Percentiles rank a stretch among this genome's conserved stretches.
phyloP scores from a whole-genome alignment of 2,329 filamentous ascomycete species.

The Ascosphaera aggregata region DNA sequence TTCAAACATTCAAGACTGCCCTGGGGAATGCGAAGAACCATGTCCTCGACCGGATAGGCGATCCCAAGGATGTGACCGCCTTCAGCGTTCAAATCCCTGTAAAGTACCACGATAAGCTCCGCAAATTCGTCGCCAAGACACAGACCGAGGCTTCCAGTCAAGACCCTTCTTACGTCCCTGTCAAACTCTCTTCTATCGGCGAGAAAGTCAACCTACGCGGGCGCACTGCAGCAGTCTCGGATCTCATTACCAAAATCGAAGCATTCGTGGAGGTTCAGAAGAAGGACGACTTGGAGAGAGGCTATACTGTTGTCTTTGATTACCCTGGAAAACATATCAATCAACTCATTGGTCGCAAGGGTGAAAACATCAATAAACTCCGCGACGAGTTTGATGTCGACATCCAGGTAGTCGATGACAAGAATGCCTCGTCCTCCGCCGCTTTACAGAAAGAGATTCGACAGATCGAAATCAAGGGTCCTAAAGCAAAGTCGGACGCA shows the following conservation, averaged over 20 bases:
- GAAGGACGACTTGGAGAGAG: constrained; percentile 81
- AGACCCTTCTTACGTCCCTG: constrained; percentile 25
- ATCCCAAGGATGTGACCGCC: constrained; percentile 31
- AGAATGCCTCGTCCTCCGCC: constrained; percentile 13
- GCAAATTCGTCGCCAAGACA: constrained; percentile 33
- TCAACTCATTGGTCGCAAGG: constrained; percentile 46
- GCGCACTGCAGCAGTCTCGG: constrained; percentile 46
- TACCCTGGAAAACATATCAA: constrained; percentile 92
- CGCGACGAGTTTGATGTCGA: constrained; percentile 48
- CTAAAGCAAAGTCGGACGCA: constrained; percentile 77
- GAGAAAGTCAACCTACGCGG: constrained; percentile 48
- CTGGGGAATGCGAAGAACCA: constrained; percentile 35
- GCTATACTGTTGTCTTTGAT: constrained; percentile 65
- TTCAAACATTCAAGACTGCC: constrained; percentile 31
- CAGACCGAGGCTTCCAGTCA: constrained; percentile 24
- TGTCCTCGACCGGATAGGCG: constrained; percentile 28
- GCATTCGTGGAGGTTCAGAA: constrained; percentile 72
- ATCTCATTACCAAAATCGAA: constrained; percentile 47
- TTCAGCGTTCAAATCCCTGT: constrained; percentile 29
- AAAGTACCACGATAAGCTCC: constrained; percentile 37
- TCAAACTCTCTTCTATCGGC: constrained; percentile 30
- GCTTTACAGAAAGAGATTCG: background rate
- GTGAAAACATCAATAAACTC: constrained; percentile 45
- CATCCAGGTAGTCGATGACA: constrained; percentile 80
- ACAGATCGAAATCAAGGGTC: constrained; percentile 71